phyloP scores from a whole-genome alignment of 768 basidiomycete species.

The Mycena maculata region DNA sequence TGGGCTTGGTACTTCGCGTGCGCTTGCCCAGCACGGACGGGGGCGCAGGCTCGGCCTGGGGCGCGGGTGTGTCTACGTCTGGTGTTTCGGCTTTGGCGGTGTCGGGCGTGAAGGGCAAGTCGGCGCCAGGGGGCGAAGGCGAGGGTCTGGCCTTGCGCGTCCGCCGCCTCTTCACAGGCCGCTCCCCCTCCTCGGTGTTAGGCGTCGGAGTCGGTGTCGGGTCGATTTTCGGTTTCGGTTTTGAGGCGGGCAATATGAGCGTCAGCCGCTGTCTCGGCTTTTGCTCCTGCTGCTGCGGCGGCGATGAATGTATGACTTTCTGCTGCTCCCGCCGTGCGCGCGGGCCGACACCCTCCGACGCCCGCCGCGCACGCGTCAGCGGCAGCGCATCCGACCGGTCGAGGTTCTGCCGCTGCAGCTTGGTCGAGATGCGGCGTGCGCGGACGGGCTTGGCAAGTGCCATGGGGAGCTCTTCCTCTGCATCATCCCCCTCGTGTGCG shows the following conservation, averaged over 20 bases:
- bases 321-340: no score
- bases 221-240: background rate
- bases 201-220: background rate
- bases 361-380: constrained; percentile 1
- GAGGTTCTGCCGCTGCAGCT: constrained; percentile 26
- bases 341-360: background rate
- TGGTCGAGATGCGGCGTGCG: constrained; percentile 28
- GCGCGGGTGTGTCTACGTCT: background rate
- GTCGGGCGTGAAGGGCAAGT: background rate
- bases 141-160: no score
- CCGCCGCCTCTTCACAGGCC: background rate
- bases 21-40: constrained; percentile 30
- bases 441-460: constrained; percentile 30
- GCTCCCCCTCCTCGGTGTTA: background rate
- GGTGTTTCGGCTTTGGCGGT: background rate
- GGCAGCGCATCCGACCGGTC: constrained; percentile 13
- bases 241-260: background rate
- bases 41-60: background rate
- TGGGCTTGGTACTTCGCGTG: constrained; percentile 47
- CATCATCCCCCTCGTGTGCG: no score
- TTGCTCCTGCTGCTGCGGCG: no score
- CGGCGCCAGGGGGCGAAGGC: no score
- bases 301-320: no score
- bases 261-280: no score
- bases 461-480: constrained; percentile 2